These are phyloP conservation scores for Beauveria varroae DNA, from an alignment of 2,329 filamentous ascomycete species.

Conservation along the genomic window DNA sequence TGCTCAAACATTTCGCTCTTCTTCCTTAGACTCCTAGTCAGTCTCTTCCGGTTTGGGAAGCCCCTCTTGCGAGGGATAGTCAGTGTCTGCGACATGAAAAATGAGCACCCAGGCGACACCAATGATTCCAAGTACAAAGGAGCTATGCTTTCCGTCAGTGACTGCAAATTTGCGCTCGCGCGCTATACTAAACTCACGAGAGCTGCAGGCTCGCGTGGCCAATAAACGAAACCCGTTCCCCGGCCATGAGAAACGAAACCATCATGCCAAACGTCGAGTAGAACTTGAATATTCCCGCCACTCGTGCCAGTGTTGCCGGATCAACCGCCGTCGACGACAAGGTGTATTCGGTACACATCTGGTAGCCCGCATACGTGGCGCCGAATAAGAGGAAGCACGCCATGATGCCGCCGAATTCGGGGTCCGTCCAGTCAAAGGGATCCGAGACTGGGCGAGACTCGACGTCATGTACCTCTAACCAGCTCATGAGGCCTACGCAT, in stretches of 20 bases:
- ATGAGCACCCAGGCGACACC: conserved; percentile 5
- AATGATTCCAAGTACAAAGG: neutral
- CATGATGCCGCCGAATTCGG: neutral
- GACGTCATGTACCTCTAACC: neutral
- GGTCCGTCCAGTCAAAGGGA: neutral
- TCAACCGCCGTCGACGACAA: conserved; percentile 1
- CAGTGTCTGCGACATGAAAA: conserved; percentile 5
- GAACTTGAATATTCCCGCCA: conserved; percentile 8
- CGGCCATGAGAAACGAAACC: conserved; percentile 4
- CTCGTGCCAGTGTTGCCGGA: neutral
- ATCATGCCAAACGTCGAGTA: conserved; percentile 9
- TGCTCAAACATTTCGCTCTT: neutral
- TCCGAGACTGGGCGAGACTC: neutral
- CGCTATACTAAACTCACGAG: neutral
- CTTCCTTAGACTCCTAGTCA: neutral
- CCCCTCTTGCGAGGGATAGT: neutral
- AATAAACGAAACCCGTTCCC: conserved; percentile 2
- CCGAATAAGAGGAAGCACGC: conserved; percentile 2
- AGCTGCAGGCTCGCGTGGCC: neutral
- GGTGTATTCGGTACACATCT: conserved; percentile 8
- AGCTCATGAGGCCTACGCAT: conserved; percentile 1
- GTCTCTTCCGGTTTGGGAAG: neutral
- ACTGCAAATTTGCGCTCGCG: neutral
- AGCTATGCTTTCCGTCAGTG: neutral
- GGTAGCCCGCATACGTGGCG: conserved; percentile 5